phyloP scores from a whole-genome alignment of 805 yeast genomes.

The Ogataea nitratoaversa region DNA sequence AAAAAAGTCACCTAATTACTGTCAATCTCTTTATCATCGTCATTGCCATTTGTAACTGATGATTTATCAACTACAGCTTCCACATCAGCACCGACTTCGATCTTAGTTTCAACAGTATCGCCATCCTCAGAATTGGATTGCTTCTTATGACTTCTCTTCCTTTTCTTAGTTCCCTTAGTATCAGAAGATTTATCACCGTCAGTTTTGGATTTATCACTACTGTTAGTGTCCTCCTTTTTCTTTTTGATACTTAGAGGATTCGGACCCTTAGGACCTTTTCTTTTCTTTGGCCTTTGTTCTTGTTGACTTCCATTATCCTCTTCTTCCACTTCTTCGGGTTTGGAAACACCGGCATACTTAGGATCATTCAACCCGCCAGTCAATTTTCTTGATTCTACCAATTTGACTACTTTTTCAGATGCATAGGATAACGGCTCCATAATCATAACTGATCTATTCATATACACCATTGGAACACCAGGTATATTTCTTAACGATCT shows the following conservation, averaged over 20 bases:
- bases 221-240: conserved; percentile 40
- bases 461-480: conserved; percentile 84
- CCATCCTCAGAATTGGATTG: conserved; percentile 2
- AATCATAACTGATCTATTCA: conserved; percentile 89
- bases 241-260: conserved; percentile 89
- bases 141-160: conserved; percentile 21
- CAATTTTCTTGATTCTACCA: conserved; percentile 63
- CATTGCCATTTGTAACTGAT: too few species aligned
- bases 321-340: conserved; percentile 16
- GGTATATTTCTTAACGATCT: conserved; percentile 69
- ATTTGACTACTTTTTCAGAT: conserved; percentile 45
- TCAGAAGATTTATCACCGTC: not conserved
- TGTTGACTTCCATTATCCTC: conserved; percentile 17
- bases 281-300: conserved; percentile 37
- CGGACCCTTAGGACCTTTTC: conserved; percentile 74
- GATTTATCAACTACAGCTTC: not conserved
- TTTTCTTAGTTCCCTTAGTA: conserved; percentile 18
- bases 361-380: conserved; percentile 74
- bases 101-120: not conserved
- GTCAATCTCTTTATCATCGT: too few species aligned
- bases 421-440: conserved; percentile 89
- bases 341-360: conserved; percentile 41
- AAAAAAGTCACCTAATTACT: too few species aligned
- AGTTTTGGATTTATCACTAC: conserved; percentile 17
- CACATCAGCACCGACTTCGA: not conserved